Evolutionary conservation across 352 stramenopile genomes (phyloP), one percentile per base, ranked within the genome.

Genomic region (Elongisporangium senticosum): DNA sequence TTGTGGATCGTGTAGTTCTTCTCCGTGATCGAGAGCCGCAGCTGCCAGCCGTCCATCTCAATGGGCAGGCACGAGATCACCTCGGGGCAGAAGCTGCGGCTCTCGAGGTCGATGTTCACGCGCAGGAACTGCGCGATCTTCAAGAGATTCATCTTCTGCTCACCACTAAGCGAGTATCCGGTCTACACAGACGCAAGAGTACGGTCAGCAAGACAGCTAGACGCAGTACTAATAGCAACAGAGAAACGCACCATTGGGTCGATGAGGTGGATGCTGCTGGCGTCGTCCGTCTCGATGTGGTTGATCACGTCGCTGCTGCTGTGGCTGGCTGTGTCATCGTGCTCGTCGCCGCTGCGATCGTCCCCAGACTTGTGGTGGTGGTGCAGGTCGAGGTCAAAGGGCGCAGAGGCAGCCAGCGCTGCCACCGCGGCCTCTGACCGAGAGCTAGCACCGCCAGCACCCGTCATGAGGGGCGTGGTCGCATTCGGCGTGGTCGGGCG

Each of bases 1-100:
- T 92, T 94, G 75, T 94, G 80, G 58, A 92, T 92, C 62, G 85
- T 91, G 66, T 92, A 94, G 70, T 89, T 92, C 68, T 90, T 90
- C 65, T 90, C 82, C 7, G 85, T 94, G 62, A 94, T 94, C 33
- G 82, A 79, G 13, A 94, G 68, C 26, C 85, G 85, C 22, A 94
- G 70, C 56, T 90, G 80, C 85, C 85, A 94, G 50, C 85, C 85
- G 59, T 94, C 85, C 82, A 94, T 89, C 61, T 94, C 80, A 40
- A 94, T 94, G 0, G 85, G 85, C 17, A 94, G 71, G 59, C 80
- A 94, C 65, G 80, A 91, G 59, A 94, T 94, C 49, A 90, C 83
- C 59, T 94, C 85, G 7, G 85, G 85, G 8, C 68, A 80, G 62
- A 92, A 94, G 62, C 81, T 91, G 53, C 79, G 79, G 67, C 80